phyloP scores from a whole-genome alignment of 257 asterid genomes.

The Avicennia marina region DNA sequence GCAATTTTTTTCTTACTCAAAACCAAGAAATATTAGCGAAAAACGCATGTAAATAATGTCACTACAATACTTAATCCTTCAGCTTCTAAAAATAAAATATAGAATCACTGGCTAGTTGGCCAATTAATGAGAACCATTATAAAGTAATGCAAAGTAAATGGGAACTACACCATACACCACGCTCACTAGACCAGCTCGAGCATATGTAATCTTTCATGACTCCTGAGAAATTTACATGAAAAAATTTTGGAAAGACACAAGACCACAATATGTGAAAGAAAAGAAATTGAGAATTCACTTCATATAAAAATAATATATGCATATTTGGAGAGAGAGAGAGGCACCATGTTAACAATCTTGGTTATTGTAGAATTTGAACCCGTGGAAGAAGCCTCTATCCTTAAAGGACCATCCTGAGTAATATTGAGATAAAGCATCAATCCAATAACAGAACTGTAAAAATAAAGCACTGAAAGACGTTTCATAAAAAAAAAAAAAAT shows the following conservation, averaged over 20 bases:
- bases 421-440: conserved; percentile 22
- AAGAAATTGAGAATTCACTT: not conserved
- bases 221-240: not conserved
- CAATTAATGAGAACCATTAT: no score
- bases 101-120: not conserved
- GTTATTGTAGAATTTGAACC: conserved; percentile 94
- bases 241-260: not conserved
- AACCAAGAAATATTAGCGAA: not conserved
- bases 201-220: not conserved
- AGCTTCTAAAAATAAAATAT: not conserved
- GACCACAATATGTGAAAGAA: not conserved
- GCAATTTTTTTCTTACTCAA: not conserved
- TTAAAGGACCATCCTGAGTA: conserved; percentile 90
- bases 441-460: conserved; percentile 12
- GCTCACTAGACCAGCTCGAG: not conserved
- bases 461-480: not conserved
- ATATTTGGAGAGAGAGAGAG: conserved; percentile 15
- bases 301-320: not conserved
- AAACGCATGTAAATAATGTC: not conserved
- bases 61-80: not conserved
- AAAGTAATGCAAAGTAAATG: not conserved
- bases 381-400: conserved; percentile 82
- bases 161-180: not conserved
- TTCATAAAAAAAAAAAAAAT: no score
- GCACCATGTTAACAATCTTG: conserved; percentile 90